Conservation (phyloP, 2,329 filamentous ascomycete genomes). For the Hymenoscyphus occultus region DNA sequence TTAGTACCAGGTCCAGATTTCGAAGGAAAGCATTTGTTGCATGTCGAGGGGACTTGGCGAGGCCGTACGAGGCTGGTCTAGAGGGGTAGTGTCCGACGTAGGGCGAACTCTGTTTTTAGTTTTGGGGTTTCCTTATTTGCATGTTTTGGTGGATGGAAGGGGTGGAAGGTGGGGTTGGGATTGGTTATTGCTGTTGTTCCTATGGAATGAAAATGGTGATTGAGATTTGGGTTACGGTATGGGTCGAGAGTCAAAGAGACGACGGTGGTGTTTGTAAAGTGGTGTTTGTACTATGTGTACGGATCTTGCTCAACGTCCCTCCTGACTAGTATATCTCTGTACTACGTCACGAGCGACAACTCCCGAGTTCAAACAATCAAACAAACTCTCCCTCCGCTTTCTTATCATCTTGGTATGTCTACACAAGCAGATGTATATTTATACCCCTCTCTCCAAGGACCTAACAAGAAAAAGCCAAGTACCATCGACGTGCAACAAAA, state of each 20-base stretch:
- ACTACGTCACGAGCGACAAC: no score
- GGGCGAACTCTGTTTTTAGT: neutral
- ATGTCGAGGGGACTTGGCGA: constrained; percentile 7
- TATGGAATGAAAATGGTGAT: neutral
- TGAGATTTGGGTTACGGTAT: neutral
- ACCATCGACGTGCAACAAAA: neutral
- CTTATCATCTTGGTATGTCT: neutral
- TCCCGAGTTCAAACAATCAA: no score
- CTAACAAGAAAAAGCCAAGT: neutral
- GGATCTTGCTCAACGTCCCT: no score
- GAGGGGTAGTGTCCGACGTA: neutral
- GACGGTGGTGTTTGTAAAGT: no score
- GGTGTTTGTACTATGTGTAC: no score
- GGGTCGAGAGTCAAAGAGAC: no score
- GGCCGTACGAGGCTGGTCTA: neutral
- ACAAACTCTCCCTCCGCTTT: neutral
- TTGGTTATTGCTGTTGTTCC: neutral
- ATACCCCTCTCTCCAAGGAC: neutral
- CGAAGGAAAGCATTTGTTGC: neutral
- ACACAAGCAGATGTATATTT: neutral
- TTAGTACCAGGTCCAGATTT: neutral
- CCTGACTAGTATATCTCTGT: no score
- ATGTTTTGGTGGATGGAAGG: neutral
- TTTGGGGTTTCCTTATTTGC: constrained; percentile 1
- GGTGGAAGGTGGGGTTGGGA: neutral